These are phyloP conservation scores for Pseudogymnoascus sp. DNA, from an alignment of 2,329 filamentous ascomycete genomes.

Conservation along the genomic window DNA sequence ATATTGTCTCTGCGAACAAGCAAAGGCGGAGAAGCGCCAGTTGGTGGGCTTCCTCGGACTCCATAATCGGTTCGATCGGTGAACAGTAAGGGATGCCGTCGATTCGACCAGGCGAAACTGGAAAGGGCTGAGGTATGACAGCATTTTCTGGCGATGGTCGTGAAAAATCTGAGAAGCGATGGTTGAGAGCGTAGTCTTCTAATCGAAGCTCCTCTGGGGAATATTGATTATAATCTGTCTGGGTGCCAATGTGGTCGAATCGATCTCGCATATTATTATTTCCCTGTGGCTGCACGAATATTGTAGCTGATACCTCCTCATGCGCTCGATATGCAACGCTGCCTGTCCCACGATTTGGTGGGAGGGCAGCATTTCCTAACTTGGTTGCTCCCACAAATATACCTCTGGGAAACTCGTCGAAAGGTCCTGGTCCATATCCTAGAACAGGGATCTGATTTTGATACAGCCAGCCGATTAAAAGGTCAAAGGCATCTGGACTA, in stretches of 20 bases:
- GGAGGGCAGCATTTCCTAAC: not conserved
- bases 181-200: not conserved
- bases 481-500: conserved; percentile 18
- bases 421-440: not conserved
- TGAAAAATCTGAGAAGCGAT: not conserved
- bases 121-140: not conserved
- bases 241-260: not conserved
- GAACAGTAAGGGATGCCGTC: not conserved
- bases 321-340: not conserved
- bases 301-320: not conserved
- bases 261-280: not conserved
- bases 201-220: conserved; percentile 6
- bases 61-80: conserved; percentile 3
- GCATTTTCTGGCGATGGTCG: not conserved
- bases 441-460: conserved; percentile 4
- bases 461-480: conserved; percentile 24
- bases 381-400: conserved; percentile 2
- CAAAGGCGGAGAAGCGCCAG: conserved; percentile 17
- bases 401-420: not conserved
- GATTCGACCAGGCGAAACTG: not conserved
- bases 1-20: conserved; percentile 17
- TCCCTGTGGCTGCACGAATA: not conserved
- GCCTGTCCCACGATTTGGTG: not conserved
- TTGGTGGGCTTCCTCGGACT: conserved; percentile 13
- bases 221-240: not conserved